Evolutionary conservation across 495 filamentous ascomycete species (phyloP).

Genomic region (Penicillium bialowiezense): DNA sequence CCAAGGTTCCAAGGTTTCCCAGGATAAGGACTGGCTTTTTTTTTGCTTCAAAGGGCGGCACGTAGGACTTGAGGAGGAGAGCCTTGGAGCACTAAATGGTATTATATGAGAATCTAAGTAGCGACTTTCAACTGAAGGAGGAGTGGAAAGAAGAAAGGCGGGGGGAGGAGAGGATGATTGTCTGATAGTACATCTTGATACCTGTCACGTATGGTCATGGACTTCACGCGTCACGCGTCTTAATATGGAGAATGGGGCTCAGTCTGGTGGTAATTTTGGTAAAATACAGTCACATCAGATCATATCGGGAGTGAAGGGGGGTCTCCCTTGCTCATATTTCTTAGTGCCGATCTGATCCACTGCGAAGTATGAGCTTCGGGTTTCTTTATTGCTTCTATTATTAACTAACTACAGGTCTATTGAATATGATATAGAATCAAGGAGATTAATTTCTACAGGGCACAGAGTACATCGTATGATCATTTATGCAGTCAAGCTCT

Average conservation of each 20-base stretch:
- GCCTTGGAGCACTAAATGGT: constrained; percentile 8
- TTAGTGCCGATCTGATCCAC: constrained; percentile 9
- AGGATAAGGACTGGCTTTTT: too few relatives aligned
- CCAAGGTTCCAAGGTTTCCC: neutral
- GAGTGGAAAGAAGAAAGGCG: constrained; percentile 9
- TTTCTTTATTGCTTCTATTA: too few relatives aligned
- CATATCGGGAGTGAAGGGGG: constrained; percentile 1
- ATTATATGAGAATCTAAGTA: constrained; percentile 12
- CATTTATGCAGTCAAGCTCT: neutral
- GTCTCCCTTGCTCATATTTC: constrained; percentile 4
- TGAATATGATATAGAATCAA: too few relatives aligned
- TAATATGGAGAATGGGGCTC: constrained; percentile 2
- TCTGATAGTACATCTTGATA: constrained; percentile 9
- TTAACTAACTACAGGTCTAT: neutral
- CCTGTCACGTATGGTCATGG: constrained; percentile 29
- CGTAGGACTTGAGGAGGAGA: neutral
- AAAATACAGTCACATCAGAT: neutral
- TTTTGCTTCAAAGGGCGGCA: too few relatives aligned
- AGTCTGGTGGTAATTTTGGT: neutral
- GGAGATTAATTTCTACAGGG: too few relatives aligned
- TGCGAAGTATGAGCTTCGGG: neutral
- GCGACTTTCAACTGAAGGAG: neutral
- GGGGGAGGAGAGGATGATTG: constrained; percentile 22
- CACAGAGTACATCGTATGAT: neutral
- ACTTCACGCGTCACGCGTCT: constrained; percentile 32